Evolutionary conservation across 805 yeast genomes (phyloP), one percentile per base, ranked within the genome.

Genomic region (Yarrowia phangngaensis): DNA sequence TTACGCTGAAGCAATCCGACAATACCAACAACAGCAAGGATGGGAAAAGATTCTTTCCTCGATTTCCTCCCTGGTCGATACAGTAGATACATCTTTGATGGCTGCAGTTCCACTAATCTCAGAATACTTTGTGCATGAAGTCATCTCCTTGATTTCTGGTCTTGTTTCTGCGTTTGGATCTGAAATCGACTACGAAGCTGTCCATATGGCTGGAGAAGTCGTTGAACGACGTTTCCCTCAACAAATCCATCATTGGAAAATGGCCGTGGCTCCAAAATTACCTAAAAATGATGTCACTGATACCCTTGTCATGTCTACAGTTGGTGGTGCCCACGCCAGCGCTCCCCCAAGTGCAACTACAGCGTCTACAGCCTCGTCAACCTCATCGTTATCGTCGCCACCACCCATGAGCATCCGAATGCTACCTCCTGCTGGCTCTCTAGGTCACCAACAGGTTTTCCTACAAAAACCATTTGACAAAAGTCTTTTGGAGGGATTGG

Each of bases 41-140:
- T 41, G 48, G 48, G 48, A 41, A 22, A 41, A 41, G 48, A 41
- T 41, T 22, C 35, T 41, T 6, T 41, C 48, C 4, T 29, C 48
- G 19, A 41, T 41, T 20, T 41, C 48, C 16, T 41, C 48, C n/a
- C 29, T 41, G 3, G 48, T 41, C 7, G 48, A 41, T 20, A 41
- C 48, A 5, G 48, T 41, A 6, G 48, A 41, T 22, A 41, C 48
- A 20, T 41, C 48, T 14, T 12, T 41, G 35, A 41, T 41, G 48
- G 48, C 48, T 15, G 48, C 48, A 4, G 48, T 41, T 20, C 48
- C 48, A 7, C 48, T 41, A 15, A 23, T 41, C 17, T 29, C 48
- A 8, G 48, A 41, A 22, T 41, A 41, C 35, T 41, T 41, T 22
- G 48, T 41, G 14, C 35, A 30, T 16, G 48, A 41, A 29, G 35